These are phyloP conservation scores for Ascochyta fabae DNA, from an alignment of 2,329 filamentous ascomycete species.

Conservation along the genomic window DNA sequence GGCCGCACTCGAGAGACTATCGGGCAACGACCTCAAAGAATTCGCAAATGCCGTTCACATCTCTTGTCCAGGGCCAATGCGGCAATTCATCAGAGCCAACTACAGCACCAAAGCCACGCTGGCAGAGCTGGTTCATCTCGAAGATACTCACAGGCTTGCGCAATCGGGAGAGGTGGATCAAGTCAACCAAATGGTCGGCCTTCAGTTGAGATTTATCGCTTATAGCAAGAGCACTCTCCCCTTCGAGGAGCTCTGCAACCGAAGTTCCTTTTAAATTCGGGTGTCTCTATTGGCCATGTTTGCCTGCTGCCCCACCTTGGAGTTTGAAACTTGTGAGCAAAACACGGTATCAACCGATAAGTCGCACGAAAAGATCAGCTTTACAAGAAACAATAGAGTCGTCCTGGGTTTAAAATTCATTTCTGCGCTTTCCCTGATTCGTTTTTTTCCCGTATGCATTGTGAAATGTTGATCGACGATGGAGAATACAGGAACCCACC, in stretches of 20 bases:
- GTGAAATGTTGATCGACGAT: too few species aligned
- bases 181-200: background rate
- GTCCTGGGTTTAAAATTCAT: background rate
- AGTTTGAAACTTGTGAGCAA: background rate
- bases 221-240: background rate
- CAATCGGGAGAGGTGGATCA: background rate
- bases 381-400: background rate
- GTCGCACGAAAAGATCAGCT: background rate
- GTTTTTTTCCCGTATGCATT: too few species aligned
- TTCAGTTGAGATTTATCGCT: background rate
- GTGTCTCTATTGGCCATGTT: background rate
- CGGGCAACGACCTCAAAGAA: background rate
- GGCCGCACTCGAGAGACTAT: background rate
- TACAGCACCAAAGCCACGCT: background rate
- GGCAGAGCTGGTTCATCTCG: background rate
- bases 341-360: background rate
- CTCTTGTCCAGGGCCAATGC: background rate
- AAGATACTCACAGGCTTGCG: background rate
- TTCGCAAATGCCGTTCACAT: background rate
- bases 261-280: background rate
- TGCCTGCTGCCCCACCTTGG: background rate
- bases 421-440: background rate
- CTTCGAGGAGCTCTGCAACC: background rate
- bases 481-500: too few species aligned
- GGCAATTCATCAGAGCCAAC: background rate